These are phyloP conservation scores for Claviceps purpurea DNA, from an alignment of 2,329 filamentous ascomycete species.

Conservation along the genomic window DNA sequence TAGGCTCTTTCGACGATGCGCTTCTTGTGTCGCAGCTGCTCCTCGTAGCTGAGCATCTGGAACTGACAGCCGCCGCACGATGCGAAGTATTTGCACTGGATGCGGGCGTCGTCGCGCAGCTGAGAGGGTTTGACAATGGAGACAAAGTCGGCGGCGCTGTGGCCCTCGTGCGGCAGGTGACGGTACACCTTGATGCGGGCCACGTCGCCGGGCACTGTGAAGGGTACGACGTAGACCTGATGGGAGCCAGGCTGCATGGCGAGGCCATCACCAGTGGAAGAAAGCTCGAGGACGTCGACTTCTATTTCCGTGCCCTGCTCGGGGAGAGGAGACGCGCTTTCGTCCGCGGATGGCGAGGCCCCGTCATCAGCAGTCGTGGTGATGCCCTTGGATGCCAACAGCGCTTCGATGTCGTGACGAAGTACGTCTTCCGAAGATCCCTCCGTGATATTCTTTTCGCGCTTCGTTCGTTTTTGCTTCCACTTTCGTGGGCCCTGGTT, in stretches of 20 bases:
- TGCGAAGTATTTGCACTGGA: slow-evolving; percentile 77
- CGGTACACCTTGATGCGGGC: slow-evolving; percentile 67
- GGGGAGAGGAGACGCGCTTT: slow-evolving; percentile 34
- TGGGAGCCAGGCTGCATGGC: slow-evolving; percentile 52
- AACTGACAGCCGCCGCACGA: slow-evolving; percentile 89
- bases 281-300: slow-evolving; percentile 67
- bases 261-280: slow-evolving; percentile 85
- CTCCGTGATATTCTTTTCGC: slow-evolving; percentile 45
- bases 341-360: slow-evolving; percentile 7
- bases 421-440: slow-evolving; percentile 56
- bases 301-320: slow-evolving; percentile 63
- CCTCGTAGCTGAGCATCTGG: slow-evolving; percentile 84
- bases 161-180: slow-evolving; percentile 50
- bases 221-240: slow-evolving; percentile 75
- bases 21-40: slow-evolving; percentile 76
- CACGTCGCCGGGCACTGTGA: slow-evolving; percentile 72
- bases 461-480: slow-evolving; percentile 41
- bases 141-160: slow-evolving; percentile 72
- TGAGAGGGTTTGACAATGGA: slow-evolving; percentile 61
- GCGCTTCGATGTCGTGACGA: slow-evolving; percentile 44
- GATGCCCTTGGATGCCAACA: slow-evolving; percentile 31
- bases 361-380: neutral
- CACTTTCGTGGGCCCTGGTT: slow-evolving; percentile 9
- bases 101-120: slow-evolving; percentile 60
- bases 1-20: slow-evolving; percentile 84